Base-by-base conservation (phyloP, 2,329 filamentous ascomycete genomes). In the Cladophialophora carrionii region DNA sequence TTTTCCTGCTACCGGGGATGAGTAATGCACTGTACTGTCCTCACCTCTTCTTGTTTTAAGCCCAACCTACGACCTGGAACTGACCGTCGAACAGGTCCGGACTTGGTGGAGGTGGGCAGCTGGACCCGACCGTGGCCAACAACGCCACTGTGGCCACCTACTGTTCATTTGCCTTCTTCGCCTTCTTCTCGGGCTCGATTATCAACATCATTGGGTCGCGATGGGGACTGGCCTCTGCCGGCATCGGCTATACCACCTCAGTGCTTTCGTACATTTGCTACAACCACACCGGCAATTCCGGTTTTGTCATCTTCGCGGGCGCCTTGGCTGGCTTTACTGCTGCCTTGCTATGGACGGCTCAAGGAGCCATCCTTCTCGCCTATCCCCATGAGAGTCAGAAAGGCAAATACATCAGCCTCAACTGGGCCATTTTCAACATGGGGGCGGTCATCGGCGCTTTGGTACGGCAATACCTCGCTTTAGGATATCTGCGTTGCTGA, bases 391-490 rank as follows among this genome's bases (percentile, higher is more conserved):
- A 96, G 78, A 78, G 86, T 37, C 85, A 87, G 69, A 96, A 96
- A 82, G 93, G 93, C 52, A 88, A 88, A 65, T 96, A 92, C 77
- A 96, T 96, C 76, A 90, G 90, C 66, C 88, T 87, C 81, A 96
- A 96, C 80, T 96, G 93, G 93, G 88, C 92, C 76, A 96, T 97
- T 73, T 97, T 96, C 84, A 96, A 96, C 78, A 78, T 93, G 65
- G 93, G 93, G 72, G 92, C 88, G 72, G 92, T 96, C 67, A 91
- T 97, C 76, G 93, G 93, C 68, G 87, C n/a, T 49, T 9, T 49
- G 46, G 46, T 49, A 49, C 9, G 46, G 2, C 34, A 37, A 37
- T 37, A 37, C 12, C 34, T 37, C 68, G 87, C n/a, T 24, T 20
- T 10, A 24, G n/a, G 5, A 22, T 8, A 24, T 24, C 22, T 48